Conservation (phyloP, 2,329 filamentous ascomycete species). For the Tothia fuscella region DNA sequence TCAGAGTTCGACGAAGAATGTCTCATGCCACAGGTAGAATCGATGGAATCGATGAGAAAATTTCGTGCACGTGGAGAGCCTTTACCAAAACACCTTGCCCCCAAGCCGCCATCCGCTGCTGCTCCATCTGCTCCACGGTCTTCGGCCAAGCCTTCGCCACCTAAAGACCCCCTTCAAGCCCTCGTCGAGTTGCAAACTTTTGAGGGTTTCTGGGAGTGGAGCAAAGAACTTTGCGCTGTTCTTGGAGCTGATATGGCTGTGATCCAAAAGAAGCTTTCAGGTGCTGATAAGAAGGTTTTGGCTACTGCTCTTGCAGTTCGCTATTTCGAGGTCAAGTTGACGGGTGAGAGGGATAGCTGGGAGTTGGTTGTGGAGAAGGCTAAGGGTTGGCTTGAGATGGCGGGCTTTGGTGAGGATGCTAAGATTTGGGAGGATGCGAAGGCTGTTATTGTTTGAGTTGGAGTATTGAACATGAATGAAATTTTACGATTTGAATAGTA, state of each 20-base stretch:
- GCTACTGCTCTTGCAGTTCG: conserved; percentile 34
- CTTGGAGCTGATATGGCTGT: conserved; percentile 14
- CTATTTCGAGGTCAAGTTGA: conserved; percentile 37
- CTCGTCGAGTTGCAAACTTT: conserved; percentile 46
- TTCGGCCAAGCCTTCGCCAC: background rate
- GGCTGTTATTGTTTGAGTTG: conserved; percentile 86
- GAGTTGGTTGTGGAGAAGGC: conserved; percentile 53
- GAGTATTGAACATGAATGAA: too few relatives aligned
- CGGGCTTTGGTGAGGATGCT: conserved; percentile 11
- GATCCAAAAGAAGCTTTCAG: conserved; percentile 9
- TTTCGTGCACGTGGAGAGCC: too few relatives aligned
- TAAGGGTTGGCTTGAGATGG: conserved; percentile 33
- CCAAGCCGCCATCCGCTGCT: too few relatives aligned
- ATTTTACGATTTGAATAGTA: too few relatives aligned
- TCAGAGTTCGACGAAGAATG: too few relatives aligned
- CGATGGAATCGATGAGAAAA: too few relatives aligned
- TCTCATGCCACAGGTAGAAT: too few relatives aligned
- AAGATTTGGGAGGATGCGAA: conserved; percentile 5
- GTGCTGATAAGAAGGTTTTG: conserved; percentile 14
- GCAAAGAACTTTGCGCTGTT: conserved; percentile 15
- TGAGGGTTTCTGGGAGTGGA: conserved; percentile 40
- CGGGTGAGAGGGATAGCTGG: conserved; percentile 43
- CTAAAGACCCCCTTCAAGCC: conserved; percentile 4
- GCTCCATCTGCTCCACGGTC: too few relatives aligned
- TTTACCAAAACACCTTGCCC: too few relatives aligned